Base-by-base conservation (phyloP, 78 protist genomes). In the Trichosphaerium sp. region DNA sequence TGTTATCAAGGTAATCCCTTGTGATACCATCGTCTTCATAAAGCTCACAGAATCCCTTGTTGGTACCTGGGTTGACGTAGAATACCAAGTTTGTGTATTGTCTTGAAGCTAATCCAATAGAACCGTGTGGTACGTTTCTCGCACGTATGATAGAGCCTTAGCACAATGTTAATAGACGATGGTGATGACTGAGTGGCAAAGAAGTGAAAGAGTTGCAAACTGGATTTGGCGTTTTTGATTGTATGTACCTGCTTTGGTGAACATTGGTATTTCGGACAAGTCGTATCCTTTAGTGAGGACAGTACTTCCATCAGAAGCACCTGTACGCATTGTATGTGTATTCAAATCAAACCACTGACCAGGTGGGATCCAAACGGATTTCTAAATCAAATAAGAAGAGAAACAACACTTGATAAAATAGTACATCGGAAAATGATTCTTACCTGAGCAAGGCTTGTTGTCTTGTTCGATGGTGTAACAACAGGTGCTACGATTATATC, bases 21-120 rank as follows among this genome's bases (percentile, higher is more conserved):
- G 71, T 35, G 51, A 1, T 32, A 29, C 71, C 71, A 49, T 74
- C 71, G 34, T 74, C 80, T 51, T 74, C 80, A 49, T 62, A 64
- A 51, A 74, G 15, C n/a, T n/a, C n/a, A n/a, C n/a, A n/a, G n/a
- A n/a, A n/a, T n/a, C n/a, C n/a, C n/a, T n/a, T n/a, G n/a, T n/a
- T n/a, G 40, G 3, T 12, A 35, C 34, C 18, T 3, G 70, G 80
- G 80, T 74, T 65, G n/a, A 74, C 1, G n/a, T 2, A 2, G 25
- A 37, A 0, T 15, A 28, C 75, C 4, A 76, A 62, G 26, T 18
- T 0, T 15, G 34, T 25, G 44, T 35, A 76, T 37, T 28, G 43
- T 6, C 65, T 34, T 25, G 10, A 34, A 14, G 75, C 78, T 0
- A 52, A 3, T 23, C 68, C 75, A 5, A 65, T 5, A 14, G 69